A percentile compares a stretch with the other conserved stretches of the same genome.
These are phyloP conservation scores for Leccinum solheimii DNA, from an alignment of 1,284 basidiomycete genomes.

Conservation along the genomic window DNA sequence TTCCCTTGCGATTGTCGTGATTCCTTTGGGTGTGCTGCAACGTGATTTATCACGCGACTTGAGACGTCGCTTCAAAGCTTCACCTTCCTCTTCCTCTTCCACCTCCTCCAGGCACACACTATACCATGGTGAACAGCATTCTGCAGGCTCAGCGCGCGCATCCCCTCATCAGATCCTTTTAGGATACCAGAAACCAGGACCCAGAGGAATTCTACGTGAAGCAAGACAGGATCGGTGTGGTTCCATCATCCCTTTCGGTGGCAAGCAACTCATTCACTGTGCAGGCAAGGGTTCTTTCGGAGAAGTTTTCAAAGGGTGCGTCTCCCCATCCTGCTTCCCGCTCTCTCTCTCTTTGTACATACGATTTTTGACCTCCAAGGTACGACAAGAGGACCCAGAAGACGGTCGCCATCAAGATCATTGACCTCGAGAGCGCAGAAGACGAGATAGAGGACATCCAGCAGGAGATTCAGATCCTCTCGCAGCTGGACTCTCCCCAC, in stretches of 20 bases:
- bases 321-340: constrained; percentile 1
- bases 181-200: constrained; percentile 77
- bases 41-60: constrained; percentile 19
- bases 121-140: constrained; percentile 23
- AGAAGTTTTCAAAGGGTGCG: constrained; percentile 95
- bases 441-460: constrained; percentile 99
- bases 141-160: background rate
- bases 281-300: constrained; percentile 95
- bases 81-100: background rate
- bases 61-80: background rate
- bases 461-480: constrained; percentile 97
- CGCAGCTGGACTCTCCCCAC: constrained; percentile 94
- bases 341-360: background rate
- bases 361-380: constrained; percentile 40
- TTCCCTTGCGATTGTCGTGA: constrained; percentile 5
- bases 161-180: constrained; percentile 13
- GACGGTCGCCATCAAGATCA: constrained; percentile 98
- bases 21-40: constrained; percentile 3
- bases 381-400: constrained; percentile 91
- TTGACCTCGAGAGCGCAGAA: constrained; percentile 97
- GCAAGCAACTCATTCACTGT: constrained; percentile 14
- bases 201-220: constrained; percentile 95
- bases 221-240: constrained; percentile 91
- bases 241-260: constrained; percentile 21
- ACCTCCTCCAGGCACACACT: constrained; percentile 1